Base-by-base conservation (phyloP, 2,329 filamentous ascomycete species). In the Rhinocladiella mackenziei region DNA sequence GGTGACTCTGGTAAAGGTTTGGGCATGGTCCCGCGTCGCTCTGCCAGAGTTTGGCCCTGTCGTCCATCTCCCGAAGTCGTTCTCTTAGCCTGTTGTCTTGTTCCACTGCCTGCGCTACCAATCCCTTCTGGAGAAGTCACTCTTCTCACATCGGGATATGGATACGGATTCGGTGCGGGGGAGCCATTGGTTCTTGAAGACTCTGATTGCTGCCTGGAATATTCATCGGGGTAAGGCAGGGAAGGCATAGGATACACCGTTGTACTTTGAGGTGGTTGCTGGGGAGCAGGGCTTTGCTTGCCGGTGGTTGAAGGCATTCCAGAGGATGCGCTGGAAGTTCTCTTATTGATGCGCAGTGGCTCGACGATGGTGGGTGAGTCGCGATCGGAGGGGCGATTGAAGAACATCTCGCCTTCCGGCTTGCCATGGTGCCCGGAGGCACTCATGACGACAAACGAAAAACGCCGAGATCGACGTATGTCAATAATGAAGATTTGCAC, bases 341-440 rank as follows among this genome's bases (percentile, higher is more conserved):
- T 80, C 66, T 94, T 94, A 70, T 83, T 83, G 63, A 94, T 94
- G 60, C 87, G 80, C 66, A 95, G 68, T 48, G 89, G 89, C 59
- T 86, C 86, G 56, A 94, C 78, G 18, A 57, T 50, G 13, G 85
- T 86, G 45, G 88, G 86, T 58, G 86, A 88, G 58, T 88, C 81
- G 33, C 67, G 65, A 43, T 65, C 68, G 38, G 59, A 60, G n/a
- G 66, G 66, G 48, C 61, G 67, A 50, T 74, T 66, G 54, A 94
- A 77, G 70, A 94, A 91, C 71, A 94, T 83, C 74, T 91, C 87
- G 66, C 89, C 83, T 20, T 88, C 84, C 18, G 83, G 78, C 56
- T 83, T 73, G 58, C 83, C 83, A 61, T 83, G 80, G 57, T 68
- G 72, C 43, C 60, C 67, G 60, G 59, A 58, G 43, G 62, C 63